Conservation (phyloP, 257 asterid species). For the Anisodus acutangulus region DNA sequence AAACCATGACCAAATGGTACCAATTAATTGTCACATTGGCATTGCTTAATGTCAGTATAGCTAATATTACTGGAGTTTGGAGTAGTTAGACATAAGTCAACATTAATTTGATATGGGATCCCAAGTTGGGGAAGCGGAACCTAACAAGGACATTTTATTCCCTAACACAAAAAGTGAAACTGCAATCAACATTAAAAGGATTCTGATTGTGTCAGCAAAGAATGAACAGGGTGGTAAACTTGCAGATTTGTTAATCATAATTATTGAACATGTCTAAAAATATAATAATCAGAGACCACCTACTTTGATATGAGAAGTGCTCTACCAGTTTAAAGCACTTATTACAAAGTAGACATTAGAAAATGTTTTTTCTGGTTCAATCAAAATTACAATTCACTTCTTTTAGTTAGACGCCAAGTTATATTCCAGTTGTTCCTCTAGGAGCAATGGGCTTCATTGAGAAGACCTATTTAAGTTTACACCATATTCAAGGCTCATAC, state of each 20-base stretch:
- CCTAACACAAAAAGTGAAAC: conserved; percentile 12
- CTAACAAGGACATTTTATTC: conserved; percentile 1
- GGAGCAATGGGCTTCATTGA: not conserved
- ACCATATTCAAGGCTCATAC: not conserved
- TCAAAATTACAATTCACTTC: not conserved
- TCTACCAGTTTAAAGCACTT: not conserved
- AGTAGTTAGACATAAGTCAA: not conserved
- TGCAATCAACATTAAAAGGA: not conserved
- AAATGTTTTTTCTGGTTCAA: not conserved
- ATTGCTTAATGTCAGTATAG: not conserved
- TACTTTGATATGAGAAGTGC: conserved; percentile 1
- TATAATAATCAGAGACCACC: not conserved
- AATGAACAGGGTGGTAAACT: not conserved
- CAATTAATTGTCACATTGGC: not conserved
- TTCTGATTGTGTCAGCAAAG: not conserved
- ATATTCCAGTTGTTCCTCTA: not conserved
- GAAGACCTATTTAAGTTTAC: conserved; percentile 12
- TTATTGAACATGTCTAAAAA: not conserved
- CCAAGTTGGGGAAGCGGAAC: not conserved
- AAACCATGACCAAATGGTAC: not conserved
- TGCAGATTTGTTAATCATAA: not conserved
- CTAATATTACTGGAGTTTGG: not conserved
- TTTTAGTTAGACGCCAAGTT: not conserved
- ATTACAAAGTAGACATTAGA: not conserved
- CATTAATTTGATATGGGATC: not conserved